These are phyloP conservation scores for Paxillus rubicundulus DNA, from an alignment of 768 basidiomycete species.

Conservation along the genomic window DNA sequence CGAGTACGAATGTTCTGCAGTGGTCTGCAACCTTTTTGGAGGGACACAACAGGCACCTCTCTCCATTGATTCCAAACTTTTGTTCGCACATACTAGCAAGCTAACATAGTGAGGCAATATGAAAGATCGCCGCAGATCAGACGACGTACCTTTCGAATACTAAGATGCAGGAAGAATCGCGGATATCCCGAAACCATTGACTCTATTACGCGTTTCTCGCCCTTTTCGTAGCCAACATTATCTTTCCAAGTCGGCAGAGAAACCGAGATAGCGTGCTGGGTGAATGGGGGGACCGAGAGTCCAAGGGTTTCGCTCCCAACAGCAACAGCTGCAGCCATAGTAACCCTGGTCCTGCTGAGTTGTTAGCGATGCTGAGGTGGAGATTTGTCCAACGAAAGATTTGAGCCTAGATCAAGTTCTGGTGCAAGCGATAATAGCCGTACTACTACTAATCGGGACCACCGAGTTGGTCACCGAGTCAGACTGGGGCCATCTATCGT, in stretches of 20 bases:
- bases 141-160: constrained; percentile 74
- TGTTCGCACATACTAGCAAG: constrained; percentile 73
- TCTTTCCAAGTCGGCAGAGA: constrained; percentile 92
- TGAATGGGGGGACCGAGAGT: constrained; percentile 58
- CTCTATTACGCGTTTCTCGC: constrained; percentile 73
- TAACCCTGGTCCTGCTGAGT: background rate
- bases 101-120: constrained; percentile 27
- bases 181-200: constrained; percentile 90
- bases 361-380: too few species aligned
- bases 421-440: too few species aligned
- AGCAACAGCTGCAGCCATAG: constrained; percentile 7
- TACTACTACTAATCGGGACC: too few species aligned
- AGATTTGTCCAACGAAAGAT: too few species aligned
- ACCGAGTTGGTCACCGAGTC: too few species aligned
- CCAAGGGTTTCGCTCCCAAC: constrained; percentile 37
- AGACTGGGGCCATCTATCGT: too few species aligned
- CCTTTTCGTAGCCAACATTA: constrained; percentile 89
- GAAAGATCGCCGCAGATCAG: background rate
- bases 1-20: constrained; percentile 71
- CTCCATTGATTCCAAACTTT: constrained; percentile 70
- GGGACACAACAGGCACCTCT: constrained; percentile 78
- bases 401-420: too few species aligned
- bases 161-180: constrained; percentile 88
- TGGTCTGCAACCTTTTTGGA: constrained; percentile 68
- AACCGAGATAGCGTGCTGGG: constrained; percentile 91